Percentiles rank a stretch among this genome's conserved stretches.
Conservation (phyloP, 2,329 filamentous ascomycete species). For the Fusarium haematococcum region DNA sequence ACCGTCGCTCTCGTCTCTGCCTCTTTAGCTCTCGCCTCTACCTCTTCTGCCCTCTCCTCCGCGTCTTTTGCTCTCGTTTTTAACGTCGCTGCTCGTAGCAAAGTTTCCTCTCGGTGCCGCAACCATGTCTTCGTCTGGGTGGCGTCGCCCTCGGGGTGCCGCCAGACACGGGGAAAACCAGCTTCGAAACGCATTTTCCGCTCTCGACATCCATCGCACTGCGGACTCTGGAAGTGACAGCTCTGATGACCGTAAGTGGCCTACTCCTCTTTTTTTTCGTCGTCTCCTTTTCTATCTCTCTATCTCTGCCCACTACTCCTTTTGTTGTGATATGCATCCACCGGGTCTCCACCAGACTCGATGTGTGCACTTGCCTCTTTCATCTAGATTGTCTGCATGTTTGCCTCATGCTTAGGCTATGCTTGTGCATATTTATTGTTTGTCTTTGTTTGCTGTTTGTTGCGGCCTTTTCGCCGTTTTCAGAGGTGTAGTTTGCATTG, state of each 20-base stretch:
- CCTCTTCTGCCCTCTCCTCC: background rate
- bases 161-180: background rate
- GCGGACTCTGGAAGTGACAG: constrained; percentile 2
- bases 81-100: background rate
- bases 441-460: background rate
- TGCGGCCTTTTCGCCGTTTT: background rate
- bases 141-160: constrained; percentile 11
- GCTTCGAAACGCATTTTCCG: constrained; percentile 23
- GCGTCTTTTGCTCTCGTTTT: background rate
- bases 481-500: background rate
- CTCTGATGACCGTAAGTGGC: constrained; percentile 14
- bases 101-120: background rate
- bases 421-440: background rate
- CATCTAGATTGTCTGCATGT: background rate
- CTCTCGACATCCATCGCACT: background rate
- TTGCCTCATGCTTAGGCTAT: background rate
- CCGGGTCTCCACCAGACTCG: background rate
- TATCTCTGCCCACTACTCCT: background rate
- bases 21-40: background rate
- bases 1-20: no score
- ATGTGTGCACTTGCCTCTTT: background rate
- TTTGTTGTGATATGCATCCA: background rate
- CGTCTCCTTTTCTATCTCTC: background rate
- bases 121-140: constrained; percentile 20
- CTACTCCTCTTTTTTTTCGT: background rate